Percentiles rank a stretch among this genome's conserved stretches.
phyloP scores from a whole-genome alignment of 352 stramenopile species.

The Phytopythium mirpurense region DNA sequence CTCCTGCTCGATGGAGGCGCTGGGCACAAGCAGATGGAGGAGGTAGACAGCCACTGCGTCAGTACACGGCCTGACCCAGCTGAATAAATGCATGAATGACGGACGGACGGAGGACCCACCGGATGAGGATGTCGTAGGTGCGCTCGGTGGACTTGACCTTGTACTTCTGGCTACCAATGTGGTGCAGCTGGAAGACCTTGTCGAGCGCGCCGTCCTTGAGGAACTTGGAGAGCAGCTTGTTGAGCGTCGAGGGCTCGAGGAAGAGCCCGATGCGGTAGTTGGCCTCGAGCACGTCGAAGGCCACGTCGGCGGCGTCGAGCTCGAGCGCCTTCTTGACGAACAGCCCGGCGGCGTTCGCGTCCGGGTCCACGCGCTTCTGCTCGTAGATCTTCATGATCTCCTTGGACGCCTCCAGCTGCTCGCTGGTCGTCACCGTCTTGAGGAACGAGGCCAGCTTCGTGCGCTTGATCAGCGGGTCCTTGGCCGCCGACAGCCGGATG shows the following conservation, averaged over 20 bases:
- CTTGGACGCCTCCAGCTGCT: constrained; percentile 74
- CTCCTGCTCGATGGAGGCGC: constrained; percentile 63
- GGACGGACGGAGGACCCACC: constrained; percentile 17
- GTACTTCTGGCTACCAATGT: constrained; percentile 76
- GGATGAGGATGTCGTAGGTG: constrained; percentile 83
- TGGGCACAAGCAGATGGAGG: constrained; percentile 8
- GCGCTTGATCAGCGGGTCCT: constrained; percentile 78
- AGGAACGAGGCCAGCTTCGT: constrained; percentile 82
- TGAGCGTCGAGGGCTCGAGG: constrained; percentile 72
- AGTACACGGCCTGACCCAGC: not conserved
- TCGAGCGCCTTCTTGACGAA: constrained; percentile 85
- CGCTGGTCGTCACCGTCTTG: constrained; percentile 74
- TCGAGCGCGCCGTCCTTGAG: constrained; percentile 73
- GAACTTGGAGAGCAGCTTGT: constrained; percentile 82
- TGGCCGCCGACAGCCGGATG: constrained; percentile 62
- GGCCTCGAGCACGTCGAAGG: constrained; percentile 70
- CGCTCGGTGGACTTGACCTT: constrained; percentile 79
- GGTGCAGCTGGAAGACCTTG: constrained; percentile 73
- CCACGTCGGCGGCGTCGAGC: constrained; percentile 61
- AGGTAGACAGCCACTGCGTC: not conserved
- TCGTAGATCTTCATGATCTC: constrained; percentile 89
- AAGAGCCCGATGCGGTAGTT: constrained; percentile 84
- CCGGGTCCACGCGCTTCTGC: constrained; percentile 77
- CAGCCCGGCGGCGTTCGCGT: constrained; percentile 63
- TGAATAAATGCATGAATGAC: too few species aligned